Evolutionary conservation across 768 basidiomycete genomes (phyloP), one percentile per base, ranked within the genome.

Genomic region (Artomyces pyxidatus): DNA sequence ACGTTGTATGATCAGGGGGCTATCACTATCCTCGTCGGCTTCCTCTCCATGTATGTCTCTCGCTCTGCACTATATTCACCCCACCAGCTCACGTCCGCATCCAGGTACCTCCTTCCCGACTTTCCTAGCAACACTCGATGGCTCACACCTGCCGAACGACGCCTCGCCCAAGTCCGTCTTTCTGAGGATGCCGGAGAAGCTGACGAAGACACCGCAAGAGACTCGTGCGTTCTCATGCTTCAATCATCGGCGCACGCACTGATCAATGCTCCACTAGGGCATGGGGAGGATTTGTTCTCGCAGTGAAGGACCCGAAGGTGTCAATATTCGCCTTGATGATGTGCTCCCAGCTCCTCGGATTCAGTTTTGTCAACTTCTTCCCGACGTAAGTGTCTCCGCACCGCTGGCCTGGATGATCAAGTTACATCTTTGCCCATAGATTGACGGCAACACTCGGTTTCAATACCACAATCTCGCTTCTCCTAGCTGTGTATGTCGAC

Each of bases 171-270:
- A 61, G 75, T 73, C 14, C 77, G 82, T 12, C 73, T 84, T 16
- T 77, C 81, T 0, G 83, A 84, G 56, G 81, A 84, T 58, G 78
- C 76, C 8, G 80, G 81, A 1, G 81, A 83, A 64, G 81, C 81
- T 0, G 82, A 84, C 54, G 63, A 73, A 55, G 82, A 85, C 54
- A 73, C 72, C n/a, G 60, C 60, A 0, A 64, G 71, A 27, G 80
- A 78, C 47, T 78, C 81, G 82, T 83, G 58, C 32, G 78, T 67
- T 22, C n/a, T 26, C 21, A n/a, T 3, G 14, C n/a, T n/a, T n/a
- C n/a, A n/a, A n/a, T n/a, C n/a, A n/a, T n/a, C n/a, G n/a, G n/a
- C n/a, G n/a, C n/a, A n/a, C n/a, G n/a, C n/a, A n/a, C n/a, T n/a
- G n/a, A n/a, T n/a, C n/a, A n/a, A n/a, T n/a, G n/a, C n/a, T n/a